Base-by-base conservation (phyloP, 352 stramenopile species). In the Globisporangium paddicum region DNA sequence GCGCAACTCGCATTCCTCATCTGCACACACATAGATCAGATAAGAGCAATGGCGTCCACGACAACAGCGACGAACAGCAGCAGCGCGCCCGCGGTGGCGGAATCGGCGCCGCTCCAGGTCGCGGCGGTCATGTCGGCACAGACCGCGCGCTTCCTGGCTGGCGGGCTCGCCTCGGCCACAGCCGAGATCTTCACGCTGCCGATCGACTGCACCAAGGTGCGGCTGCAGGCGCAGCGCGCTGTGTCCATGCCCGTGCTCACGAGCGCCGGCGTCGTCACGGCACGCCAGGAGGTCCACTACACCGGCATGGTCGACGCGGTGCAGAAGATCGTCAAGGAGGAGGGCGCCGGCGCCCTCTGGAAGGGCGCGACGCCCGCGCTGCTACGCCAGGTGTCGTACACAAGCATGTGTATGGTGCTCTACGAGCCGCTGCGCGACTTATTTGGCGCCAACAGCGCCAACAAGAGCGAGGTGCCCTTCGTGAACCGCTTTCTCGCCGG, bases 151-250 rank as follows among this genome's bases (percentile, higher is more conserved):
- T 92, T 95, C 58, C 23, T 90, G 19, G 79, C 82, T 3, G 82
- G 85, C 42, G 85, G 80, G 1, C 58, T 83, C 16, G 83, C 82
- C 19, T 87, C 83, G 0, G 82, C 68, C 26, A 87, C 81, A 5
- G 86, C 86, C 7, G 86, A 95, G 64, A 64, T 93, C 51, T 68
- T 87, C 34, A 96, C 86, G 55, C 62, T 96, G 51, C 86, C 86
- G 13, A 90, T 94, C 57, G 86, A 96, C 68, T 91, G 84, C 69
- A 90, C 82, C 47, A 96, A 96, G 63, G 82, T 93, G 52, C 81
- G 85, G 18, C 71, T 96, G 40, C 86, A 96, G 57, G 72, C 82
- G 14, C 85, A 94, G 63, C 73, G 77, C 40, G 73, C 77, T 4
- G 58, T 70, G 58, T 59, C 64, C 2, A 32, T 63, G 8, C 62